Base-by-base conservation (phyloP, 208 protist genomes). In the Porcisia deanei region DNA sequence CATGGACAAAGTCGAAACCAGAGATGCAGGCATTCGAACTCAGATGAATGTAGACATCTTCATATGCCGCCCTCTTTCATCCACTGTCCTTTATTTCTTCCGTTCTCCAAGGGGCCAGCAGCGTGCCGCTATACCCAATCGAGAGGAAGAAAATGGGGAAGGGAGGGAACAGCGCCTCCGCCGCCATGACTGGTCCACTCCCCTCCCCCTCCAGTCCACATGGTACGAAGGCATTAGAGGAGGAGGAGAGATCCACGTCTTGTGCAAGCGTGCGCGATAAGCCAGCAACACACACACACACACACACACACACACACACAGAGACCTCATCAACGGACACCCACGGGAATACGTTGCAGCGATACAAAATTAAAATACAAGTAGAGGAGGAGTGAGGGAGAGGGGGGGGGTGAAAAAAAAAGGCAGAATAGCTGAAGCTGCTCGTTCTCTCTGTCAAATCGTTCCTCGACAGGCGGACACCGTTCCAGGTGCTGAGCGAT, bases 391-490 rank as follows among this genome's bases (percentile, higher is more conserved):
- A 30, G 30, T 30, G 30, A 30, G 30, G 30, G 30, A 41, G 12
- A 58, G 53, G 37, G n/a, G n/a, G 39, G 60, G 47, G 52, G 57
- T 20, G 2, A 18, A 57, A 41, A 79, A 45, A 74, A 63, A 57
- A 74, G 47, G n/a, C 75, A 34, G 16, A 9, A 53, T 30, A 53
- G 43, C 64, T 7, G n/a, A 30, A 25, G 8, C 30, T 30, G 30
- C 30, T 1, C 41, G 9, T 8, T n/a, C 41, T 25, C 22, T 22
- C 10, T 52, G 20, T 25, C 43, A 49, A 18, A 2, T 43, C n/a
- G 2, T 39, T 9, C 41, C 61, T 49, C 61, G 5, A 71, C 30
- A 70, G 43, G 70, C 8, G 22, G 30, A 30, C 45, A 3, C 68
- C 22, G 25, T 59, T 14, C n/a, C n/a, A 76, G n/a, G 18, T n/a